phyloP scores from a whole-genome alignment of 2,329 filamentous ascomycete genomes.

The Microdochium bolleyi region DNA sequence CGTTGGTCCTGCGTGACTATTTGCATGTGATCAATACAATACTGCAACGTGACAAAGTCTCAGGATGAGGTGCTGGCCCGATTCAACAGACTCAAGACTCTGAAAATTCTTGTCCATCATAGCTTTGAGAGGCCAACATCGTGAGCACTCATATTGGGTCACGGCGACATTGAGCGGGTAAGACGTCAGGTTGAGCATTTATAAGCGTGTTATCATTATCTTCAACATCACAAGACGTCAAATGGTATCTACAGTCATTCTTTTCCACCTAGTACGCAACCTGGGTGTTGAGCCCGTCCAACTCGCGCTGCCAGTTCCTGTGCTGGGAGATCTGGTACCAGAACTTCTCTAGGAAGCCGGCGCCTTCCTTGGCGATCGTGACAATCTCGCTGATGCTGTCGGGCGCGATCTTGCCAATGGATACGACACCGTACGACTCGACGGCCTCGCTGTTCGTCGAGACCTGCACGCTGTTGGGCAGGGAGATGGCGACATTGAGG shows the following conservation, averaged over 20 bases:
- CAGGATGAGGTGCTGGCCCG: too few relatives aligned
- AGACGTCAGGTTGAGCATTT: too few relatives aligned
- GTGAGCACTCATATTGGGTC: too few relatives aligned
- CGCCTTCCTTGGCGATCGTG: constrained; percentile 57
- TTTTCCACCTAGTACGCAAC: constrained; percentile 56
- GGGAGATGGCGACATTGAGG: constrained; percentile 38
- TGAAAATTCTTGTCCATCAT: too few relatives aligned
- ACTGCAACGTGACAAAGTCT: too few relatives aligned
- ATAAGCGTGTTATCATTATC: too few relatives aligned
- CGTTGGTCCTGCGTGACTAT: too few relatives aligned
- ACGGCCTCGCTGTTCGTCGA: constrained; percentile 40
- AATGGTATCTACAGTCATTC: background rate
- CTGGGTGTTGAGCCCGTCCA: constrained; percentile 58
- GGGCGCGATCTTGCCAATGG: constrained; percentile 43
- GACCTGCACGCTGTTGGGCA: constrained; percentile 28
- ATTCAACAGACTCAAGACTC: too few relatives aligned
- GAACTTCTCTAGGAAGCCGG: constrained; percentile 64
- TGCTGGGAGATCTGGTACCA: constrained; percentile 63
- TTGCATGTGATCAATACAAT: too few relatives aligned
- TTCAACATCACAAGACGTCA: background rate
- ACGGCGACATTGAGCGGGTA: too few relatives aligned
- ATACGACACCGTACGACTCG: constrained; percentile 73
- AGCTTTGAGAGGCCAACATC: too few relatives aligned
- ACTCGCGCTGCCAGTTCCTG: constrained; percentile 65
- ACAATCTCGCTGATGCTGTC: constrained; percentile 54